A percentile compares a stretch with the other conserved stretches of the same genome.
These are phyloP conservation scores for Xylaria palmicola DNA, from an alignment of 495 filamentous ascomycete genomes.

Conservation along the genomic window DNA sequence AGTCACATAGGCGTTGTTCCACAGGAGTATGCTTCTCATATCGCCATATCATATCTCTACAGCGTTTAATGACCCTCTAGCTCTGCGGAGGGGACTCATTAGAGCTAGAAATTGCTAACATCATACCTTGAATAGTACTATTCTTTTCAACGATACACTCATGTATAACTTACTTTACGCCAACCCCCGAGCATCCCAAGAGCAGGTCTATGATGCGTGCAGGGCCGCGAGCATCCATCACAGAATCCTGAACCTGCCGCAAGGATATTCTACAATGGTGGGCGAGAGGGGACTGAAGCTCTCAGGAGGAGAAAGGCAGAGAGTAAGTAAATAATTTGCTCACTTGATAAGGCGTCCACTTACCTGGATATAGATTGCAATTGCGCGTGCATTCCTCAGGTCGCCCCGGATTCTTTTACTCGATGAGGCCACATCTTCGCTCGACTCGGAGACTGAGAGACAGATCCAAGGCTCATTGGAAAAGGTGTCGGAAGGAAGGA, in stretches of 20 bases:
- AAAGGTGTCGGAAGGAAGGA: slow-evolving; percentile 60
- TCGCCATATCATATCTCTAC: not conserved
- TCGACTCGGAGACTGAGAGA: slow-evolving; percentile 64
- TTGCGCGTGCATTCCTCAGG: slow-evolving; percentile 22
- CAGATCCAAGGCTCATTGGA: slow-evolving; percentile 58
- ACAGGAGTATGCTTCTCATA: not conserved
- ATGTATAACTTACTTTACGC: slow-evolving; percentile 87
- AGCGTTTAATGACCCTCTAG: no score
- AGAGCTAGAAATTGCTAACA: not conserved
- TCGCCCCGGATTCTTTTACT: slow-evolving; percentile 32
- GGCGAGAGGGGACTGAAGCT: slow-evolving; percentile 78
- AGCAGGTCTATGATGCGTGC: slow-evolving; percentile 72
- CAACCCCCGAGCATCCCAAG: slow-evolving; percentile 66
- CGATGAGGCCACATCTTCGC: slow-evolving; percentile 35
- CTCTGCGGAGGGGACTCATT: no score
- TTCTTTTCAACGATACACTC: slow-evolving; percentile 53
- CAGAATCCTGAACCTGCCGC: slow-evolving; percentile 69
- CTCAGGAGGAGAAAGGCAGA: slow-evolving; percentile 80
- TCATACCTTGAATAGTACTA: not conserved
- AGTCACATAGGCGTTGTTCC: not conserved
- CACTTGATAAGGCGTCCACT: not conserved
- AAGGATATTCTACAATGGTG: slow-evolving; percentile 56
- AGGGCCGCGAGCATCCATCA: slow-evolving; percentile 79
- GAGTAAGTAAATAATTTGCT: not conserved
- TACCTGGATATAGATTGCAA: not conserved